phyloP scores from a whole-genome alignment of 805 yeast species.

The Torulaspora maleeae region DNA sequence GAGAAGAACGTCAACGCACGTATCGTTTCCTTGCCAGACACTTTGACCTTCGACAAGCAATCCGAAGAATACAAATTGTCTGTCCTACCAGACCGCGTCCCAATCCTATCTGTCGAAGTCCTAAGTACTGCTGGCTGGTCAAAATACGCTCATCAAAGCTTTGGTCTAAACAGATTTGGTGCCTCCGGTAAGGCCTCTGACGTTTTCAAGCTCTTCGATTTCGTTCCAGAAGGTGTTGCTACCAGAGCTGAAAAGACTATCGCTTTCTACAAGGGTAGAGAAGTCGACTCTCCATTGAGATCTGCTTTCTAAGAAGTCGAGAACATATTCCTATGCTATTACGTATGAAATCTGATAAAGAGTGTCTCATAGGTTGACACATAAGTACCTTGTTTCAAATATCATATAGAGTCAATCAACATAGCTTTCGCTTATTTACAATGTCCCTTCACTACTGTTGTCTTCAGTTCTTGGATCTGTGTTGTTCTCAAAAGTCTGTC shows the following conservation, averaged over 20 bases:
- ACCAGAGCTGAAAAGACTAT: slow-evolving; percentile 75
- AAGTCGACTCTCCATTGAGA: slow-evolving; percentile 69
- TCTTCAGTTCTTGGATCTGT: neutral
- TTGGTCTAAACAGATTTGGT: slow-evolving; percentile 94
- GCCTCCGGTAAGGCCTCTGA: slow-evolving; percentile 87
- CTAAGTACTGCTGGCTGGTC: slow-evolving; percentile 89
- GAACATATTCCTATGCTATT: slow-evolving; percentile 5
- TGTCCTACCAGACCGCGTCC: slow-evolving; percentile 92
- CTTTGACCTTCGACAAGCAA: slow-evolving; percentile 84
- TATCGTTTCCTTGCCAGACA: slow-evolving; percentile 91
- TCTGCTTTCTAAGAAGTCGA: slow-evolving; percentile 55
- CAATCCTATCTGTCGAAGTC: slow-evolving; percentile 91
- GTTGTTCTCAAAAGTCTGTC: neutral
- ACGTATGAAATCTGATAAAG: slow-evolving; percentile 3
- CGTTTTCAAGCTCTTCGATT: slow-evolving; percentile 78
- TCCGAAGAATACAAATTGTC: slow-evolving; percentile 70
- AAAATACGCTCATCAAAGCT: slow-evolving; percentile 92
- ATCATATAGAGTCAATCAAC: neutral
- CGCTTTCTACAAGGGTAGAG: slow-evolving; percentile 75
- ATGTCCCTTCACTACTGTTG: neutral
- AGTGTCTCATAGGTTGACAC: slow-evolving; percentile 2
- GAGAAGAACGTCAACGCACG: slow-evolving; percentile 57
- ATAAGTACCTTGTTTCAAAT: neutral
- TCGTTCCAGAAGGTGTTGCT: slow-evolving; percentile 91
- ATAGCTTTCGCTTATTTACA: neutral